phyloP scores from a whole-genome alignment of 2,329 filamentous ascomycete genomes.

The Xylariaceae sp. region DNA sequence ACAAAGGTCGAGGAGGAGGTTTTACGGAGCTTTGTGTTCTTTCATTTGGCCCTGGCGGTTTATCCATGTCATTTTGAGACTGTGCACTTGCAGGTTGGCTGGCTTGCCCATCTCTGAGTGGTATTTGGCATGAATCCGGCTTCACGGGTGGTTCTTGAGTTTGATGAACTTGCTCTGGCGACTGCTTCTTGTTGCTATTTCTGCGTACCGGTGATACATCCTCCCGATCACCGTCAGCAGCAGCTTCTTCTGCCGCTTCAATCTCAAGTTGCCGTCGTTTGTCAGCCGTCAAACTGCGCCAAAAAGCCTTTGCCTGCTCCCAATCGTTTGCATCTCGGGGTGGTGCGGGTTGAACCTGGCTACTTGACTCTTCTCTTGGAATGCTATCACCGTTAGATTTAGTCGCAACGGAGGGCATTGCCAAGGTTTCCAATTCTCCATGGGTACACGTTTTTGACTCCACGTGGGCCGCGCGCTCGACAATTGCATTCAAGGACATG shows the following conservation, averaged over 20 bases:
- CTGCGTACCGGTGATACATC: slow-evolving; percentile 29
- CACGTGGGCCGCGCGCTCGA: slow-evolving; percentile 53
- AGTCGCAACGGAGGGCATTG: neutral
- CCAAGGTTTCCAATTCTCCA: slow-evolving; percentile 10
- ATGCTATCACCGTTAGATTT: slow-evolving; percentile 17
- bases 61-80: slow-evolving; percentile 26
- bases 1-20: slow-evolving; percentile 2
- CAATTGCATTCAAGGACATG: slow-evolving; percentile 65
- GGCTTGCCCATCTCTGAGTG: slow-evolving; percentile 38
- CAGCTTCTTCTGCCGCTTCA: slow-evolving; percentile 51
- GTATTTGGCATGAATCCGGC: slow-evolving; percentile 35
- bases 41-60: slow-evolving; percentile 26
- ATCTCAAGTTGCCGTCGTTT: slow-evolving; percentile 57
- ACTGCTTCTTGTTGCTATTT: slow-evolving; percentile 36
- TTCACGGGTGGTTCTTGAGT: slow-evolving; percentile 23
- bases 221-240: slow-evolving; percentile 41
- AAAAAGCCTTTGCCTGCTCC: slow-evolving; percentile 64
- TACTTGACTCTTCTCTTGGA: slow-evolving; percentile 4
- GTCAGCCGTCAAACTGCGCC: slow-evolving; percentile 59
- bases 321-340: slow-evolving; percentile 45
- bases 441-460: slow-evolving; percentile 34
- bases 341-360: neutral
- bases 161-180: slow-evolving; percentile 33
- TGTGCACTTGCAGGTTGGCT: slow-evolving; percentile 10
- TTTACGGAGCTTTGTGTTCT: slow-evolving; percentile 4